Conservation (phyloP, 192 early-diverging fungal genomes). For the Fimicolochytrium jonesii region DNA sequence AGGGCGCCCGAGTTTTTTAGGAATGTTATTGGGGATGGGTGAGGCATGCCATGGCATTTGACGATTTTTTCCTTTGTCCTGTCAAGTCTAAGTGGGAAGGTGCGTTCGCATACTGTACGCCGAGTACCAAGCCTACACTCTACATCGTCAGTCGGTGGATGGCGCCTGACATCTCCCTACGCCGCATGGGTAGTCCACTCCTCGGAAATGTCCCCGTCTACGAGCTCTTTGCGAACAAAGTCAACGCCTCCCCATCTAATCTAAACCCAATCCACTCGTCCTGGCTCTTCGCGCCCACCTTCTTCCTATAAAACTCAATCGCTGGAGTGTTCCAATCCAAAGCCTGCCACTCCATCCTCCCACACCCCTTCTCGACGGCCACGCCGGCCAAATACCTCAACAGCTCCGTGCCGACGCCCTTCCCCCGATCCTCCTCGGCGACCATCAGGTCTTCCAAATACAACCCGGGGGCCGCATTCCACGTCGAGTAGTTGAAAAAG, state of each 20-base stretch:
- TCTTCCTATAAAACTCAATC: slow-evolving; percentile 65
- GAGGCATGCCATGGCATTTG: no score
- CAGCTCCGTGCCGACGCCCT: slow-evolving; percentile 65
- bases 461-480: slow-evolving; percentile 61
- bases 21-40: not conserved
- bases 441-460: slow-evolving; percentile 88
- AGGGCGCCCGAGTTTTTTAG: slow-evolving; percentile 13
- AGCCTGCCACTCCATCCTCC: slow-evolving; percentile 79
- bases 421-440: slow-evolving; percentile 51
- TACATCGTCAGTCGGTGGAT: no score
- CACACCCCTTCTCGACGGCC: slow-evolving; percentile 62
- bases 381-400: slow-evolving; percentile 64
- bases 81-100: no score
- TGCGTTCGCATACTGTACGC: no score
- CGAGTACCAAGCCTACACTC: no score
- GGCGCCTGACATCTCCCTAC: no score
- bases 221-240: slow-evolving; percentile 47
- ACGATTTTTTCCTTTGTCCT: no score
- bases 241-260: slow-evolving; percentile 56
- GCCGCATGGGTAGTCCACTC: no score
- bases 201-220: no score
- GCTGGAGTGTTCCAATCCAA: slow-evolving; percentile 80
- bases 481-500: slow-evolving; percentile 71
- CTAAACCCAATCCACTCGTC: slow-evolving; percentile 76
- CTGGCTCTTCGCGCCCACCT: slow-evolving; percentile 62